Base-by-base conservation (phyloP, 805 yeast species). In the Kazachstania martiniae region DNA sequence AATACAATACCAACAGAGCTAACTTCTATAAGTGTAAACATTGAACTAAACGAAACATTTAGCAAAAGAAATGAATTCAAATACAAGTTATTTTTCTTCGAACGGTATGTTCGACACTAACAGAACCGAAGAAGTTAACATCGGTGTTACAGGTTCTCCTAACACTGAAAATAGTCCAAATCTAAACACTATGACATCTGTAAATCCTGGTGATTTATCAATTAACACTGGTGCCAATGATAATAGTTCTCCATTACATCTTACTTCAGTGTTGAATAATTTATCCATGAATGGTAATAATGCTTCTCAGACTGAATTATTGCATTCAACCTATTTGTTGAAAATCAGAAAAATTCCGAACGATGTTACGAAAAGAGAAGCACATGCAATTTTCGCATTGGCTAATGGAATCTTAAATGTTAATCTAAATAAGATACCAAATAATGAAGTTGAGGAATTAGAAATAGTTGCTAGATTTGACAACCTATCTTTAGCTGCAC, bases 311-410 rank as follows among this genome's bases (percentile, higher is more conserved):
- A 33, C 33, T 12, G 40, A 36, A 10, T 8, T 18, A 4, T 14
- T 21, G 5, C 19, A 15, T 13, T 37, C 38, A 12, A 34, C 37
- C 18, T 44, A 24, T 22, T 12, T 33, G 47, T 41, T 73, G 17
- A 62, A 58, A 36, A 47, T 78, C 24, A 61, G 61, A 42, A 77
- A 76, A 45, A 47, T 77, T 8, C 91, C 91, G 8, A 41, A 53
- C 4, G 83, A 80, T 51, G 56, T 79, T 21, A 52, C 81, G 2
- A 41, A 63, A 22, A 66, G 91, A 50, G 89, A 80, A 52, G 75
- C 81, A 1, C 61, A 68, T 29, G 59, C 74, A 17, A 63, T 80
- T 5, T 80, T 80, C 49, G 66, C 86, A 8, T 58, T 80, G 33
- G 79, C 82, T n/a, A 58, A 63, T 38, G 84, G 77, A 42, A 76